A percentile compares a stretch with the other conserved stretches of the same genome.
Conservation (phyloP, 331 rosid species). For the Spiraea crenata region DNA sequence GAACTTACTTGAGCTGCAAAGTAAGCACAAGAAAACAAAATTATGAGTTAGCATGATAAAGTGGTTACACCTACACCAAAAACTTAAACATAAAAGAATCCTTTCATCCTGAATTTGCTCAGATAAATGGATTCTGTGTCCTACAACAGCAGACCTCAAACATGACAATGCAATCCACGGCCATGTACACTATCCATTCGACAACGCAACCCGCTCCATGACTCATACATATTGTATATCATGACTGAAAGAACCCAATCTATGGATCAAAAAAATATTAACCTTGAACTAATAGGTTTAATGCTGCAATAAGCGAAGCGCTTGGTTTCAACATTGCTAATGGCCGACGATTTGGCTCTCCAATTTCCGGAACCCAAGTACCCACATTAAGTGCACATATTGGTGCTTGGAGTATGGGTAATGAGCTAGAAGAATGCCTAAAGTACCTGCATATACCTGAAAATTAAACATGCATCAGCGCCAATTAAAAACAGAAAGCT, state of each 20-base stretch:
- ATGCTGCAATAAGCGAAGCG: constrained; percentile 79
- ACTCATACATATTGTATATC: constrained; percentile 1
- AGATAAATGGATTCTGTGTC: not conserved
- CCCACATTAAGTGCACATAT: constrained; percentile 82
- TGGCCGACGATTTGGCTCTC: constrained; percentile 77
- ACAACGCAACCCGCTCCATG: not conserved
- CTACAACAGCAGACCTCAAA: not conserved
- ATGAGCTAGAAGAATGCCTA: constrained; percentile 75
- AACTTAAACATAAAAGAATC: not conserved
- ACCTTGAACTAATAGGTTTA: constrained; percentile 94
- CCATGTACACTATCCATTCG: not conserved
- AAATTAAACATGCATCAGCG: constrained; percentile 39
- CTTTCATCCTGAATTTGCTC: not conserved
- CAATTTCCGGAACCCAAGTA: constrained; percentile 95
- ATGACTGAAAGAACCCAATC: not conserved
- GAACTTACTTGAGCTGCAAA: constrained; percentile 96
- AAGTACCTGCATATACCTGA: constrained; percentile 97
- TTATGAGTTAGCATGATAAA: constrained; percentile 6
- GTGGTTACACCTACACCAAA: constrained; percentile 11
- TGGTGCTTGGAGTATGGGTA: constrained; percentile 89
- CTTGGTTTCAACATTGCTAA: constrained; percentile 87
- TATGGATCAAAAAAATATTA: constrained; percentile 11
- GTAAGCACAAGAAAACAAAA: constrained; percentile 8
- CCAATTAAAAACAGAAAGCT: constrained; percentile 25
- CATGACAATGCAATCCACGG: not conserved